phyloP scores from a whole-genome alignment of 2,329 filamentous ascomycete genomes.

The Zarea fungicola region DNA sequence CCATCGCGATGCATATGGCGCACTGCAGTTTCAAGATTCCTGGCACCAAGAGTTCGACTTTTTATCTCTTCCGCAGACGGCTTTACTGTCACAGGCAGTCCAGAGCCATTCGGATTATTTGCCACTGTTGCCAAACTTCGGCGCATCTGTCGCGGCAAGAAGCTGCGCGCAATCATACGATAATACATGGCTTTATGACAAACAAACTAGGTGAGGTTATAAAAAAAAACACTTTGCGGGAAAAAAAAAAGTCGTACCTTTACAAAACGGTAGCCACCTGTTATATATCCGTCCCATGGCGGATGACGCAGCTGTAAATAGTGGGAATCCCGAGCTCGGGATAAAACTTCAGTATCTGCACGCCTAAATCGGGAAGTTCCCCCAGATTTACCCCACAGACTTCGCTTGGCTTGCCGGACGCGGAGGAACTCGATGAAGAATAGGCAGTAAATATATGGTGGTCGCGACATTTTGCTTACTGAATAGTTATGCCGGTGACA shows the following conservation, averaged over 20 bases:
- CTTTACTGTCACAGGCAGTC: constrained; percentile 20
- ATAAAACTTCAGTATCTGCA: no score
- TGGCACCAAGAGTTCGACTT: constrained; percentile 32
- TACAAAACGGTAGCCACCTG: no score
- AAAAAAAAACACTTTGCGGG: no score
- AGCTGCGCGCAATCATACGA: not conserved
- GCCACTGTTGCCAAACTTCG: constrained; percentile 7
- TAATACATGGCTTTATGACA: no score
- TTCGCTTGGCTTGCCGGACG: no score
- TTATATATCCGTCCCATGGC: no score
- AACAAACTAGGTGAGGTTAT: no score
- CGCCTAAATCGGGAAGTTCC: no score
- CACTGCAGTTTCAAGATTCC: constrained; percentile 52
- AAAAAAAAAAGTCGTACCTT: no score
- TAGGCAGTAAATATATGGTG: not conserved
- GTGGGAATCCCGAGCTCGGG: constrained; percentile 23
- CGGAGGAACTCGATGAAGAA: constrained; percentile 1
- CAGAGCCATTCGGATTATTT: constrained; percentile 3
- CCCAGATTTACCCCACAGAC: no score
- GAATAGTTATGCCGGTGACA: no score
- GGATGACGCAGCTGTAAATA: not conserved
- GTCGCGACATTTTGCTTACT: no score
- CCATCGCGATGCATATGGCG: constrained; percentile 48
- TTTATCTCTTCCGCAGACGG: constrained; percentile 38
- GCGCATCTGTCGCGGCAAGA: not conserved